Base-by-base conservation (phyloP, 768 basidiomycete species). In the Phlegmacium glaucopus region DNA sequence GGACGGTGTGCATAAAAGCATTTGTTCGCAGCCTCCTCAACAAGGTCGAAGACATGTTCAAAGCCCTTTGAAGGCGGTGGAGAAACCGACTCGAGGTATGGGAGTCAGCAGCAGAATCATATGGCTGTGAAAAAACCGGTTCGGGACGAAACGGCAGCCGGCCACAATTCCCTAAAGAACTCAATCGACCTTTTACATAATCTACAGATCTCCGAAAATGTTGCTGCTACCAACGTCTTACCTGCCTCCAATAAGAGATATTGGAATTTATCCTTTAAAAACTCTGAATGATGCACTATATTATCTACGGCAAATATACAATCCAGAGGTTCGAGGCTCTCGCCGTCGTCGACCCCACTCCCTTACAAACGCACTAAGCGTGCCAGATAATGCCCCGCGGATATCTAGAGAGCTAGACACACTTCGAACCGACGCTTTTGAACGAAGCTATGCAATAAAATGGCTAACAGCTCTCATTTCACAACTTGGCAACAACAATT, bases 381-480 rank as follows among this genome's bases (percentile, higher is more conserved):
- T 17, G 6, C 22, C 28, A 29, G 18, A 46, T 32, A 27, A 18
- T 47, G 32, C 11, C n/a, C n/a, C 6, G 4, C 11, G n/a, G n/a
- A n/a, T 38, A 22, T 37, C 39, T 37, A 35, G 42, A 36, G 43
- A 54, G n/a, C 30, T 61, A 16, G 68, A 71, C 15, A 51, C 60
- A 10, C 54, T 80, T 17, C 72, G 76, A 38, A 63, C 66, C 0
- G 89, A 93, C 58, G 45, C 69, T 1, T 92, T 86, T 61, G 91
- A 94, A 64, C 77, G 84, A 8, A 61, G 76, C 1, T 82, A 83
- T 44, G 74, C 83, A 0, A 74, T 90, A 3, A 78, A 75, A 48
- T 94, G 91, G 91, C 72, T 93, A 11, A 87, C 80, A 4, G 69
- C 77, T 2, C 72, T 93, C 41, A 67, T 92, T 25, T 63, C 72